Percentiles rank a stretch among this genome's conserved stretches.
Conservation (phyloP, 805 yeast genomes). For the Barnettozyma salicaria region DNA sequence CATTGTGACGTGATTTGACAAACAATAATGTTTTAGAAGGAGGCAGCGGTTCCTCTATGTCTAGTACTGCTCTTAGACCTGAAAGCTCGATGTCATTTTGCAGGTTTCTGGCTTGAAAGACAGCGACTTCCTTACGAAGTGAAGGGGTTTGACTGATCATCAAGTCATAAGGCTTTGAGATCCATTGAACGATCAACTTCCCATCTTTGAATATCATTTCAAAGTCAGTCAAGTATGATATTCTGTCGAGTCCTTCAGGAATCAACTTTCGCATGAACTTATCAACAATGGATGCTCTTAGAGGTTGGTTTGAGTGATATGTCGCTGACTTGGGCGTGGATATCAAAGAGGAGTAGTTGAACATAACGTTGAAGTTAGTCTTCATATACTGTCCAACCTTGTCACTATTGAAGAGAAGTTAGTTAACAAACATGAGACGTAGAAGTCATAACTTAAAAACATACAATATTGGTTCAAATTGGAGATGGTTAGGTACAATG, state of each 20-base stretch:
- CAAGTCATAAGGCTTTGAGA: conserved; percentile 18
- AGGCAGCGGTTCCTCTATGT: conserved; percentile 13
- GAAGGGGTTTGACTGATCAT: conserved; percentile 6
- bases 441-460: too few species aligned
- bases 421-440: too few species aligned
- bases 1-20: conserved; percentile 22
- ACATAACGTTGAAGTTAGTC: conserved; percentile 11
- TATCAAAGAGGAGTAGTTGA: conserved; percentile 12
- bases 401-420: conserved; percentile 10
- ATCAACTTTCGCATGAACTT: conserved; percentile 15
- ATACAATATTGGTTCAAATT: conserved; percentile 19
- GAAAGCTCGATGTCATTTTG: conserved; percentile 19
- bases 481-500: conserved; percentile 16
- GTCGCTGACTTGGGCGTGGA: conserved; percentile 23
- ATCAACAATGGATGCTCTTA: conserved; percentile 18
- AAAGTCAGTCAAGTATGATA: conserved; percentile 19
- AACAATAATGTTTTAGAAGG: conserved; percentile 23
- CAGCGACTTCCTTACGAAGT: conserved; percentile 22
- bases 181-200: conserved; percentile 16
- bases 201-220: conserved; percentile 16
- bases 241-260: conserved; percentile 14
- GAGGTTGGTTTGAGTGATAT: conserved; percentile 11
- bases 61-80: conserved; percentile 20
- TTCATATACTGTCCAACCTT: conserved; percentile 15
- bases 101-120: conserved; percentile 16